These are phyloP conservation scores for Aphanomyces stellatus DNA, from an alignment of 352 stramenopile species.

Conservation along the genomic window DNA sequence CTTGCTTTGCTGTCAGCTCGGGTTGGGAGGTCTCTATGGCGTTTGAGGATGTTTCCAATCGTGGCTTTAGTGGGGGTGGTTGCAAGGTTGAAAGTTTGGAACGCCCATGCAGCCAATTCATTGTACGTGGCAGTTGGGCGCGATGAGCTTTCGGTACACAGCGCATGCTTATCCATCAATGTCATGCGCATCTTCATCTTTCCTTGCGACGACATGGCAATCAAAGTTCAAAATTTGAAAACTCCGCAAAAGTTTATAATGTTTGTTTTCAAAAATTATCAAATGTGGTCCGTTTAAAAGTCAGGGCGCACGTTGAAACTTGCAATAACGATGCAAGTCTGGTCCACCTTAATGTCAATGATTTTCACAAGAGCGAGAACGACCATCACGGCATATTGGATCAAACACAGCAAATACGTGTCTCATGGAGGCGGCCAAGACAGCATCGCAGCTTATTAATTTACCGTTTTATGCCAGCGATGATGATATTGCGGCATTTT, in stretches of 20 bases:
- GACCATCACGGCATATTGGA: too few species aligned
- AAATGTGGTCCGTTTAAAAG: neutral
- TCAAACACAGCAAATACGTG: too few species aligned
- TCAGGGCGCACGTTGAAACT: too few species aligned
- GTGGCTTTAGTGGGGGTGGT: neutral
- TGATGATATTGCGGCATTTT: too few species aligned
- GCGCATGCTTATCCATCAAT: neutral
- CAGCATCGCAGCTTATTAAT: too few species aligned
- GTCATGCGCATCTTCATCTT: neutral
- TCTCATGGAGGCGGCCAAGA: too few species aligned
- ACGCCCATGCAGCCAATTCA: neutral
- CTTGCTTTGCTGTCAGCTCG: neutral
- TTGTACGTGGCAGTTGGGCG: neutral
- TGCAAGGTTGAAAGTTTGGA: neutral
- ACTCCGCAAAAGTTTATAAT: neutral
- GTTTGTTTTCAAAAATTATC: conserved; percentile 2
- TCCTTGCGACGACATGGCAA: neutral
- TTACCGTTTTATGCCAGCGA: too few species aligned
- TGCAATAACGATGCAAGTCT: too few species aligned
- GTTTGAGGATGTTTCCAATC: neutral
- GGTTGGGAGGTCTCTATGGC: neutral
- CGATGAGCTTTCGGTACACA: neutral
- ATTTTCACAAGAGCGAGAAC: too few species aligned
- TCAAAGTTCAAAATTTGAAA: conserved; percentile 2
- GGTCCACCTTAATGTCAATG: too few species aligned